A percentile compares a stretch with the other conserved stretches of the same genome.
Evolutionary conservation across 306 rosid species (phyloP).

Genomic region (Vigna reflexopilosa): DNA sequence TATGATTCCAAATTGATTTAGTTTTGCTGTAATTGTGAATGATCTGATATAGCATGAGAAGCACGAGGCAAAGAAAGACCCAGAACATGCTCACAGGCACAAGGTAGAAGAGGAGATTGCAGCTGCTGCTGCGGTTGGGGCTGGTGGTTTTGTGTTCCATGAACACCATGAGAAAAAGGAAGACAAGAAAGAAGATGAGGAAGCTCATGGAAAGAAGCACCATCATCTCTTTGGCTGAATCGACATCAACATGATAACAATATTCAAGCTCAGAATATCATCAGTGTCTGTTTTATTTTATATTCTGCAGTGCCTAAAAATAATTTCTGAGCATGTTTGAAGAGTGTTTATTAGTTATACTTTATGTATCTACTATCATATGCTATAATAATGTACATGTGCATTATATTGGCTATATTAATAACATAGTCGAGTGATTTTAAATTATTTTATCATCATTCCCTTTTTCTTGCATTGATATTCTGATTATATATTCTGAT

Average conservation of each 20-base stretch:
- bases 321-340: constrained; percentile 35
- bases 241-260: not conserved
- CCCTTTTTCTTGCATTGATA: no score
- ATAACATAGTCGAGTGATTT: not conserved
- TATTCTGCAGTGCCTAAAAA: not conserved
- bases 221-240: constrained; percentile 64
- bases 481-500: no score
- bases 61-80: constrained; percentile 61
- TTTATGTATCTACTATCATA: not conserved
- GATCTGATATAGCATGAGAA: constrained; percentile 51
- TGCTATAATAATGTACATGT: not conserved
- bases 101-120: constrained; percentile 76
- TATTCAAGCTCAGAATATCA: constrained; percentile 23
- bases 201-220: constrained; percentile 71
- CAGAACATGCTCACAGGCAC: constrained; percentile 70
- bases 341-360: constrained; percentile 9
- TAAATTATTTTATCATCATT: not conserved
- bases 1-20: no score
- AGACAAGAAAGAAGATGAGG: constrained; percentile 63
- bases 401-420: not conserved
- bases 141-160: constrained; percentile 75
- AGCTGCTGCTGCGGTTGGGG: constrained; percentile 55
- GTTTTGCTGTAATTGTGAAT: no score
- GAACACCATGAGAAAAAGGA: constrained; percentile 80
- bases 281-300: not conserved